Percentiles rank a stretch among this genome's conserved stretches.
Evolutionary conservation across 2,329 filamentous ascomycete genomes (phyloP).

Genomic region (Orbilia ellipsospora): DNA sequence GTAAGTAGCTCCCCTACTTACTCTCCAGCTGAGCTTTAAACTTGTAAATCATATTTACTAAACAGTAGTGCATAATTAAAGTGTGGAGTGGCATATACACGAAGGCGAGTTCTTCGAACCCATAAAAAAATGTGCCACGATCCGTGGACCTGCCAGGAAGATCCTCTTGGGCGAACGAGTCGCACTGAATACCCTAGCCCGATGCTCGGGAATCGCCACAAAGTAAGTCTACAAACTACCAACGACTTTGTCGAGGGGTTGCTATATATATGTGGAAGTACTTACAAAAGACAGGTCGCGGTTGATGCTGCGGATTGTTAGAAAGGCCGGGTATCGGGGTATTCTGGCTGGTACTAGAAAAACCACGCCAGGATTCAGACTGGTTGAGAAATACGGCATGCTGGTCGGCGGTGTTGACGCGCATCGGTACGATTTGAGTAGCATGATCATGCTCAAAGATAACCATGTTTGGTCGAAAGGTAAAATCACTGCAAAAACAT

Average conservation of each 20-base stretch:
- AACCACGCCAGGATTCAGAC: slow-evolving; percentile 92
- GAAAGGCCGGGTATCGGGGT: slow-evolving; percentile 78
- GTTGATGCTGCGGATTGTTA: slow-evolving; percentile 69
- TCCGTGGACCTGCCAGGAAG: slow-evolving; percentile 82
- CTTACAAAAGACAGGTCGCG: slow-evolving; percentile 63
- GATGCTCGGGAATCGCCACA: slow-evolving; percentile 91
- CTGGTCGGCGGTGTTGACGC: slow-evolving; percentile 90
- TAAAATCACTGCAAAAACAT: slow-evolving; percentile 7
- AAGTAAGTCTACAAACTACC: slow-evolving; percentile 59
- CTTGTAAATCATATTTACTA: not conserved
- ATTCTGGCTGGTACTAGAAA: slow-evolving; percentile 94
- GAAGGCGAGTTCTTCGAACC: slow-evolving; percentile 78
- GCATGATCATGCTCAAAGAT: slow-evolving; percentile 99
- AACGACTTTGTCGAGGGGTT: not conserved
- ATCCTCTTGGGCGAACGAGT: slow-evolving; percentile 93
- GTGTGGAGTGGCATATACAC: slow-evolving; percentile 84
- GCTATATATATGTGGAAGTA: not conserved
- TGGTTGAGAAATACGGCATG: slow-evolving; percentile 99
- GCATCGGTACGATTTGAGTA: slow-evolving; percentile 88
- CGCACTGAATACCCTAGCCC: slow-evolving; percentile 86
- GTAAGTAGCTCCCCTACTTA: slow-evolving; percentile 62
- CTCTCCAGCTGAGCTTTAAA: not conserved
- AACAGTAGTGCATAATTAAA: slow-evolving; percentile 57
- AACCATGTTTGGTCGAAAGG: slow-evolving; percentile 86
- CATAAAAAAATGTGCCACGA: slow-evolving; percentile 78